Conservation (phyloP, 306 rosid species). For the Fragaria iinumae region DNA sequence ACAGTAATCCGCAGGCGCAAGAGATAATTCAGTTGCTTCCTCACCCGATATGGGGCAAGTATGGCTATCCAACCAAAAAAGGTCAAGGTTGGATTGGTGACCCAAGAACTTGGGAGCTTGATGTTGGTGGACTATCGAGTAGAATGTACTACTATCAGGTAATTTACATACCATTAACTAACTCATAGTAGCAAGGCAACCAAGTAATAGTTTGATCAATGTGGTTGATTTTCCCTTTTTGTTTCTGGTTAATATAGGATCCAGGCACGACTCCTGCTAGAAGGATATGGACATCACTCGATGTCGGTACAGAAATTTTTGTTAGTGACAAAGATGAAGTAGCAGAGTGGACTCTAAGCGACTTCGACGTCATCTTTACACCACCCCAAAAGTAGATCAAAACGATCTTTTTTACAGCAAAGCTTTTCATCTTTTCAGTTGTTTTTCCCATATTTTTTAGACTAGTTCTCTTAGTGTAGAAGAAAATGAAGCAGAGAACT, state of each 20-base stretch:
- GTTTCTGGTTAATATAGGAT: conserved; percentile 40
- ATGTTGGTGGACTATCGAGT: conserved; percentile 69
- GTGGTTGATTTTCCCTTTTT: not conserved
- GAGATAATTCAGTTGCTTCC: conserved; percentile 78
- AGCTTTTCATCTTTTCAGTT: not conserved
- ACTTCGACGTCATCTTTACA: conserved; percentile 54
- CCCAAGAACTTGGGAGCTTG: conserved; percentile 78
- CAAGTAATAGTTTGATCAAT: not conserved
- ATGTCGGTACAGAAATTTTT: conserved; percentile 72
- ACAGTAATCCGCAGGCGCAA: conserved; percentile 86
- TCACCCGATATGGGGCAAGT: conserved; percentile 72
- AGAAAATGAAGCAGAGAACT: not conserved
- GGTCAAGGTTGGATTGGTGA: conserved; percentile 83
- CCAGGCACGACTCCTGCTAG: conserved; percentile 61
- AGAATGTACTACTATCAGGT: conserved; percentile 77
- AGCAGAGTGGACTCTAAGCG: conserved; percentile 74
- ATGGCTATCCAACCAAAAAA: conserved; percentile 65
- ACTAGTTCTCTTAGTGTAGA: not conserved
- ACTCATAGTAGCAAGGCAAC: not conserved
- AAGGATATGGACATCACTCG: conserved; percentile 74
- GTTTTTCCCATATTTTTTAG: not conserved
- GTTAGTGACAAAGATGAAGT: conserved; percentile 60
- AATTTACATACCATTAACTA: not conserved
- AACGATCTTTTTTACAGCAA: not conserved
- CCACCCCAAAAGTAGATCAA: not conserved